These are phyloP conservation scores for Suillus occidentalis DNA, from an alignment of 768 basidiomycete genomes.

Conservation along the genomic window DNA sequence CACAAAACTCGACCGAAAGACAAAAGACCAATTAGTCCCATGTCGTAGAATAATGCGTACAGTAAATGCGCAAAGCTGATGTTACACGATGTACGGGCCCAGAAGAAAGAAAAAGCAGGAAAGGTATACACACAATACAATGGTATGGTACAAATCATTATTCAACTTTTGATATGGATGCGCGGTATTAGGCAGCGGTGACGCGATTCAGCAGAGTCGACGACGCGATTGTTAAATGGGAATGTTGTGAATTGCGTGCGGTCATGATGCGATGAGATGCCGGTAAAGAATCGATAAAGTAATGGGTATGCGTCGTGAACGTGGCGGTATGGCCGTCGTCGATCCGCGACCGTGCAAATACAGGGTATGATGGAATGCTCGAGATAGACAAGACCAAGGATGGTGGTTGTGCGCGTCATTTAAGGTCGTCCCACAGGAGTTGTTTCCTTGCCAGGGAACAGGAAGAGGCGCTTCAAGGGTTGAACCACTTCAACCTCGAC, in stretches of 20 bases:
- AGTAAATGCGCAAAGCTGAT: slow-evolving; percentile 33
- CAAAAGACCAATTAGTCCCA: slow-evolving; percentile 32
- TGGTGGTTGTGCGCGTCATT: slow-evolving; percentile 11
- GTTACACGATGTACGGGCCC: slow-evolving; percentile 33
- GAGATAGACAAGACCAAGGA: slow-evolving; percentile 10
- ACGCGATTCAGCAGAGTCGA: slow-evolving; percentile 33
- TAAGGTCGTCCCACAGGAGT: slow-evolving; percentile 30
- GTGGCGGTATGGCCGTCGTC: slow-evolving; percentile 31
- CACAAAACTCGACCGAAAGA: slow-evolving; percentile 29
- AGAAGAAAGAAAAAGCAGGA: slow-evolving; percentile 17
- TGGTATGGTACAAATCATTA: slow-evolving; percentile 31
- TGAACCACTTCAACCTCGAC: slow-evolving; percentile 54
- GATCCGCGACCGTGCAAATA: slow-evolving; percentile 24
- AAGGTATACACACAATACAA: slow-evolving; percentile 32
- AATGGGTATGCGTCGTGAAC: slow-evolving; percentile 35
- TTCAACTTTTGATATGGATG: slow-evolving; percentile 21
- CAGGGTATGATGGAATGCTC: slow-evolving; percentile 30
- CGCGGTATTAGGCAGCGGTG: slow-evolving; percentile 22
- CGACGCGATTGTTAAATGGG: slow-evolving; percentile 27
- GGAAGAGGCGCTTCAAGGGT: slow-evolving; percentile 64
- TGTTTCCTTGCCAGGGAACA: slow-evolving; percentile 54
- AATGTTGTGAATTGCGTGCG: slow-evolving; percentile 26
- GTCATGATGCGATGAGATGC: slow-evolving; percentile 19
- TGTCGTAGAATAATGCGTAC: slow-evolving; percentile 33
- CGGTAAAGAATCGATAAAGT: slow-evolving; percentile 32